phyloP scores from a whole-genome alignment of 1,284 basidiomycete genomes.

The Neotropicomus parvogracilis region DNA sequence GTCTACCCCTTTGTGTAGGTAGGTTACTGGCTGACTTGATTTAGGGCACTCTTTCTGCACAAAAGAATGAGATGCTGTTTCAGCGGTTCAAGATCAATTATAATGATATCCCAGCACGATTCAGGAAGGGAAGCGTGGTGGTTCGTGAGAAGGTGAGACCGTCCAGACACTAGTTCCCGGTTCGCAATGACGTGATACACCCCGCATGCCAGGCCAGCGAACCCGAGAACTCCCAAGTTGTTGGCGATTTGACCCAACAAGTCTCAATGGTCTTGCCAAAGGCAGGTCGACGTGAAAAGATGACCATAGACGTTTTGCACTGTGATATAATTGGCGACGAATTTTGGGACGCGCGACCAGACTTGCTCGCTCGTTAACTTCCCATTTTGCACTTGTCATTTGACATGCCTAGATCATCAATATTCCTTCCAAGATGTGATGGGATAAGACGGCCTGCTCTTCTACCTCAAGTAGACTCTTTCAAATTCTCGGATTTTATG shows the following conservation, averaged over 20 bases:
- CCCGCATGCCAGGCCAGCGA: constrained; percentile 4
- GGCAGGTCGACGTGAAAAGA: constrained; percentile 38
- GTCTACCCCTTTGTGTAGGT: no score
- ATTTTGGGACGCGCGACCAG: constrained; percentile 67
- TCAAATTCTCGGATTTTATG: no score
- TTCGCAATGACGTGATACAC: not conserved
- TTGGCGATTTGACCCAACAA: not conserved
- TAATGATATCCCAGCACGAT: constrained; percentile 71
- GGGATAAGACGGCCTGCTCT: no score
- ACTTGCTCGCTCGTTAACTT: constrained; percentile 39
- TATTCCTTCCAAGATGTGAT: not conserved
- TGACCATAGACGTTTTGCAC: constrained; percentile 58
- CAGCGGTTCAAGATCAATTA: constrained; percentile 85
- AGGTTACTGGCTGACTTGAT: constrained; percentile 3
- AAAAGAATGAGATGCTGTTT: constrained; percentile 92
- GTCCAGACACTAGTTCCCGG: not conserved
- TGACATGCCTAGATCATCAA: not conserved
- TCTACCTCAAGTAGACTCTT: no score
- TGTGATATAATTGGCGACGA: constrained; percentile 81
- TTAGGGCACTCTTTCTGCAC: constrained; percentile 82
- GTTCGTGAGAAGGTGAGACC: constrained; percentile 51
- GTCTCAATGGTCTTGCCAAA: not conserved
- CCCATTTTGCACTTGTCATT: not conserved
- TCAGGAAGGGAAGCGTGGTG: constrained; percentile 83
- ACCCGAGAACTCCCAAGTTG: constrained; percentile 1